Evolutionary conservation across 2,329 filamentous ascomycete genomes (phyloP).

Genomic region (Diaporthe ilicicola): DNA sequence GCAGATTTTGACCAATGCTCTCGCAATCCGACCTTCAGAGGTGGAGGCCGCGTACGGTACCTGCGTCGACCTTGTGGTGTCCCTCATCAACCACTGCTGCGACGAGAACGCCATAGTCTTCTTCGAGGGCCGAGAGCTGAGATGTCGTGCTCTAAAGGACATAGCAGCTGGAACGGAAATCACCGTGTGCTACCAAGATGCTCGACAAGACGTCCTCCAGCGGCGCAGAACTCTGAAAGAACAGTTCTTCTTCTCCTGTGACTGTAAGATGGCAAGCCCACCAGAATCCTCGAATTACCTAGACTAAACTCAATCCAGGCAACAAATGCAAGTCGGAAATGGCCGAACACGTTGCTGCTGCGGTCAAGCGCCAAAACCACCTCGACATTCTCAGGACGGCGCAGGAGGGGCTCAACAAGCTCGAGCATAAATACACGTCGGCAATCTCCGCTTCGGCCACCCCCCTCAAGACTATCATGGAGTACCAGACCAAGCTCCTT

Average conservation of each 20-base stretch:
- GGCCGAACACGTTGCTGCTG: slow-evolving; percentile 31
- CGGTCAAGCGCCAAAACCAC: slow-evolving; percentile 25
- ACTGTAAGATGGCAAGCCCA: slow-evolving; percentile 35
- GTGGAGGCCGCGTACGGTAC: slow-evolving; percentile 37
- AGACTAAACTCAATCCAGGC: slow-evolving; percentile 33
- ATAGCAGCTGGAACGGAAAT: slow-evolving; percentile 47
- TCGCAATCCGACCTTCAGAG: slow-evolving; percentile 37
- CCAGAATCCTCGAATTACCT: background rate
- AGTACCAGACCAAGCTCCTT: slow-evolving; percentile 34
- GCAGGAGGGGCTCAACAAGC: slow-evolving; percentile 34
- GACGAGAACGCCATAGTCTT: slow-evolving; percentile 45
- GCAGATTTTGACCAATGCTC: slow-evolving; percentile 40
- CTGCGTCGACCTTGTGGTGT: slow-evolving; percentile 42
- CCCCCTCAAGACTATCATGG: slow-evolving; percentile 32
- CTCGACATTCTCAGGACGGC: slow-evolving; percentile 33
- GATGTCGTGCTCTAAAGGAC: slow-evolving; percentile 41
- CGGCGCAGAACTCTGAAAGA: slow-evolving; percentile 37
- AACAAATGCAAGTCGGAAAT: slow-evolving; percentile 40
- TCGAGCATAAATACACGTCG: slow-evolving; percentile 29
- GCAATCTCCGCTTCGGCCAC: slow-evolving; percentile 31
- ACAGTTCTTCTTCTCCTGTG: slow-evolving; percentile 41
- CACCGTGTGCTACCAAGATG: slow-evolving; percentile 44
- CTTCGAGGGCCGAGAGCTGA: slow-evolving; percentile 43
- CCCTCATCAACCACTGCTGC: slow-evolving; percentile 48
- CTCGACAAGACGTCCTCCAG: slow-evolving; percentile 37